phyloP scores from a whole-genome alignment of 176 grass and related monocot genomes.

The Rhipidocladum racemiflorum region DNA sequence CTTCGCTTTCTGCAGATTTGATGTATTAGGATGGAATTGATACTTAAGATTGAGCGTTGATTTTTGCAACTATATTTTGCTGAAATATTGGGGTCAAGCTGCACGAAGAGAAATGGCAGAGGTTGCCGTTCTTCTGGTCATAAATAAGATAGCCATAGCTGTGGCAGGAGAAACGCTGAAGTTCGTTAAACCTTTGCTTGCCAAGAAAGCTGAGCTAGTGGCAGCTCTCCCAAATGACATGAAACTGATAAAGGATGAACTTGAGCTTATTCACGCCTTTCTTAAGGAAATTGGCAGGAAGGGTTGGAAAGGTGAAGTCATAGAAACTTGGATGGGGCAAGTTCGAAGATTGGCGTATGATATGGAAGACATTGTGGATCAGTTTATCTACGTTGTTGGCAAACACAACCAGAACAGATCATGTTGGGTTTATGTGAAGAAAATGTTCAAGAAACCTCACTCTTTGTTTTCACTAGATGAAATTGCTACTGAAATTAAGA shows the following conservation, averaged over 20 bases:
- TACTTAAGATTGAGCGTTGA: not conserved
- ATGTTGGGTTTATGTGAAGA: slow-evolving; percentile 1
- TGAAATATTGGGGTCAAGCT: not conserved
- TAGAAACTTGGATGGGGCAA: slow-evolving; percentile 32
- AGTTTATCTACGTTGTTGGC: slow-evolving; percentile 18
- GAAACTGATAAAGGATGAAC: slow-evolving; percentile 29
- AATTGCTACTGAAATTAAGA: not conserved
- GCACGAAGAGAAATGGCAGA: slow-evolving; percentile 23
- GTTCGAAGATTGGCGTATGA: slow-evolving; percentile 27
- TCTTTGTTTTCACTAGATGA: slow-evolving; percentile 3
- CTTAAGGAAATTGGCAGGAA: not conserved
- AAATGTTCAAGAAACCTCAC: not conserved
- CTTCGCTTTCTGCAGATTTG: not conserved
- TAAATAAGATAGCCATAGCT: slow-evolving; percentile 28
- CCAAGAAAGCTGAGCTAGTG: not conserved
- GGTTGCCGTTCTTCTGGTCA: slow-evolving; percentile 13
- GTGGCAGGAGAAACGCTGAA: slow-evolving; percentile 22
- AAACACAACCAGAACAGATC: not conserved
- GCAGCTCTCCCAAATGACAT: slow-evolving; percentile 18
- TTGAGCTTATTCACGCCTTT: slow-evolving; percentile 35
- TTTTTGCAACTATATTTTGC: not conserved
- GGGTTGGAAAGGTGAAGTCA: not conserved
- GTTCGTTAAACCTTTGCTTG: not conserved
- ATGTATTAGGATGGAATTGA: not conserved
- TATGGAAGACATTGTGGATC: slow-evolving; percentile 41